phyloP scores from a whole-genome alignment of 2,329 filamentous ascomycete genomes.

The Cadophora gregata region DNA sequence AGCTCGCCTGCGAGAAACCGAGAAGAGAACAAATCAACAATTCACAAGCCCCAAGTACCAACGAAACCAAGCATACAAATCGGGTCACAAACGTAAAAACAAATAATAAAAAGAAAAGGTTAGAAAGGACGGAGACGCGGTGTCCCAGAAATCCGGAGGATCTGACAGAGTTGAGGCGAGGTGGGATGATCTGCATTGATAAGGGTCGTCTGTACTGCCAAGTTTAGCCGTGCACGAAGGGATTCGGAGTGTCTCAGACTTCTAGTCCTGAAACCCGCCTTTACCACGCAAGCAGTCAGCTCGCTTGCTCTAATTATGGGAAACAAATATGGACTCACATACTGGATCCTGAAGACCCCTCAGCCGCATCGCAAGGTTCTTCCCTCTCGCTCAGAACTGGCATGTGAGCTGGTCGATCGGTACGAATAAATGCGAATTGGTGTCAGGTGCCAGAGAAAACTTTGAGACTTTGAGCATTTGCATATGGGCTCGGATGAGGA shows the following conservation, averaged over 20 bases:
- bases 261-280: constrained; percentile 13
- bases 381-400: background rate
- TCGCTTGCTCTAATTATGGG: constrained; percentile 10
- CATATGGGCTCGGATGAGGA: background rate
- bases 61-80: background rate
- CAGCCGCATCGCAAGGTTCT: constrained; percentile 5
- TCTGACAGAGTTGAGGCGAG: background rate
- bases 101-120: background rate
- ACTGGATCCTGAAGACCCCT: background rate
- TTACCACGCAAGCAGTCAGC: background rate
- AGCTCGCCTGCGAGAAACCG: constrained; percentile 13
- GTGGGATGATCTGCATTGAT: constrained; percentile 18
- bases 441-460: background rate
- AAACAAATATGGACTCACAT: constrained; percentile 4
- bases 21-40: background rate
- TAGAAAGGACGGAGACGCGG: background rate
- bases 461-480: background rate
- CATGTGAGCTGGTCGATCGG: background rate
- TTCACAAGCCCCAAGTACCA: background rate
- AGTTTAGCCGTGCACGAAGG: constrained; percentile 12
- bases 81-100: background rate
- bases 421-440: background rate
- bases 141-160: background rate
- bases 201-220: constrained; percentile 2
- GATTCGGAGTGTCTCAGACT: constrained; percentile 9